Conservation (phyloP, 495 filamentous ascomycete genomes). For the Talaromyces wortmannii region DNA sequence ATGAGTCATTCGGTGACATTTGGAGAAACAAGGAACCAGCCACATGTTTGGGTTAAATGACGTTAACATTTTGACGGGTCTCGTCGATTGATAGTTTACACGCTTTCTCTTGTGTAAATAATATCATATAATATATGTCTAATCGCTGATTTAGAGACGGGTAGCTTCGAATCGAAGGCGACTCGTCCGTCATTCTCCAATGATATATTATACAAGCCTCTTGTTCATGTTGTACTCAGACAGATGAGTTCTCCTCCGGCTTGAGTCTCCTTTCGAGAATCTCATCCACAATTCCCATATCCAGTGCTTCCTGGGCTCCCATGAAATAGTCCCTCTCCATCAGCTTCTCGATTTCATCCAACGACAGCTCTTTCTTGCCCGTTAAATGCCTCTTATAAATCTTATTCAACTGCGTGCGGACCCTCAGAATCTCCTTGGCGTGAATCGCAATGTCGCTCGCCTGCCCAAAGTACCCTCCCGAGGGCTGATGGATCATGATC, state of each 20-base stretch:
- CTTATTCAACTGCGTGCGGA: conserved; percentile 77
- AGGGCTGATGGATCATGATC: conserved; percentile 95
- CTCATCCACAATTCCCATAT: conserved; percentile 86
- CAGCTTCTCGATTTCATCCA: conserved; percentile 82
- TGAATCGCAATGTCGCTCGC: conserved; percentile 93
- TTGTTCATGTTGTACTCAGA: not conserved
- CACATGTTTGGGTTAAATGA: no score
- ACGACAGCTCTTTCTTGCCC: conserved; percentile 51
- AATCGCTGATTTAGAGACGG: no score
- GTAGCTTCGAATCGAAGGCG: no score
- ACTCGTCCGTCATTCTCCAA: no score
- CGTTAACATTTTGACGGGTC: no score
- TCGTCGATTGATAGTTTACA: no score
- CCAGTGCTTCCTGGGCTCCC: conserved; percentile 78
- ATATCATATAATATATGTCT: no score
- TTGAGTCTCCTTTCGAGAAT: conserved; percentile 59
- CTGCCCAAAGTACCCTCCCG: conserved; percentile 85
- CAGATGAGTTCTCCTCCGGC: conserved; percentile 14
- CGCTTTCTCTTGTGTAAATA: no score
- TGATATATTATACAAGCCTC: not conserved
- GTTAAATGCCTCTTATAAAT: conserved; percentile 86
- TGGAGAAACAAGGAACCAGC: no score
- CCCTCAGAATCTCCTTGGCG: conserved; percentile 89
- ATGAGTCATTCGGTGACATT: not conserved
- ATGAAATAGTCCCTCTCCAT: conserved; percentile 97